Evolutionary conservation across 805 yeast species (phyloP).

Genomic region (Komagataella mondaviorum): DNA sequence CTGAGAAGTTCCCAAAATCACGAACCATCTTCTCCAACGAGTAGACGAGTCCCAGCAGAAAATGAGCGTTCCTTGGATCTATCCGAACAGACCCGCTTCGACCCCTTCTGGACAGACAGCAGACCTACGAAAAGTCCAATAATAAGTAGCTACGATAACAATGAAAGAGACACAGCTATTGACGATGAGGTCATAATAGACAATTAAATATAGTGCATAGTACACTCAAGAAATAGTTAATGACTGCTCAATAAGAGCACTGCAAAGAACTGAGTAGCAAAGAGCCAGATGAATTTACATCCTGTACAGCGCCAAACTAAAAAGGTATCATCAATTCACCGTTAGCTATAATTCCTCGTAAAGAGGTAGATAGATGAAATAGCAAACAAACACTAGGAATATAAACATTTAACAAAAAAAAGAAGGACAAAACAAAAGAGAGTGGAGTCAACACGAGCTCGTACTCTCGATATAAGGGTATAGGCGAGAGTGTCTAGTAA

Average conservation of each 20-base stretch:
- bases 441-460: neutral
- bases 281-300: neutral
- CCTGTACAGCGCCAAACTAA: neutral
- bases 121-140: neutral
- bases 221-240: neutral
- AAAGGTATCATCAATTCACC: neutral
- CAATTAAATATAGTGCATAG: no score
- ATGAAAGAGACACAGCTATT: neutral
- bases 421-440: neutral
- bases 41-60: no score
- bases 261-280: no score
- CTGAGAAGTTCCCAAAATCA: neutral
- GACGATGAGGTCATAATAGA: neutral
- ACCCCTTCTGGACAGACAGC: neutral
- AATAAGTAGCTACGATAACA: neutral
- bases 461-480: neutral
- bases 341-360: neutral
- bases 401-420: neutral
- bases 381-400: neutral
- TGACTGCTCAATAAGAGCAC: neutral
- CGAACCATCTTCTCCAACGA: neutral
- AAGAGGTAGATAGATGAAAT: neutral
- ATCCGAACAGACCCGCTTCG: neutral
- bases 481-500: constrained; percentile 6
- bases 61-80: neutral